Percentiles rank a stretch among this genome's conserved stretches.
Conservation (phyloP, 164 flowering plant genomes). For the Liquidambar formosana region DNA sequence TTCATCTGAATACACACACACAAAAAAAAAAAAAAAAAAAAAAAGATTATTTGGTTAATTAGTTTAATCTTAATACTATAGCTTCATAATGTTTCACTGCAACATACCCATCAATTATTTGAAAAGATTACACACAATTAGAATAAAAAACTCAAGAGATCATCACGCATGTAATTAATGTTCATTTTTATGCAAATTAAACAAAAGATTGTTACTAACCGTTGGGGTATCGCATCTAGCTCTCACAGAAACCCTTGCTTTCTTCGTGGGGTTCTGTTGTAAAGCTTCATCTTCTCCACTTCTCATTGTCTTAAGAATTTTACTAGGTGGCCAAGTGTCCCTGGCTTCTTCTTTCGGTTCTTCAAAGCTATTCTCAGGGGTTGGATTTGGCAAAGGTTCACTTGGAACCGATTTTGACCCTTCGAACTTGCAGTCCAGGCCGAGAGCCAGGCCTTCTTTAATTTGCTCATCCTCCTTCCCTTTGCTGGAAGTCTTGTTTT, state of each 20-base stretch:
- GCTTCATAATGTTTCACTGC: too few relatives aligned
- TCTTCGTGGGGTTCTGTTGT: slow-evolving; percentile 45
- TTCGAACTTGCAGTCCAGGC: slow-evolving; percentile 40
- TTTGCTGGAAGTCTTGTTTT: slow-evolving; percentile 1
- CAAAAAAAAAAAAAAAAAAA: not conserved
- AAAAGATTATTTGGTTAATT: too few relatives aligned
- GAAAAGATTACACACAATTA: too few relatives aligned
- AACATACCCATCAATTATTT: too few relatives aligned
- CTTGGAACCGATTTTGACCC: slow-evolving; percentile 20
- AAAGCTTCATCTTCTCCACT: slow-evolving; percentile 40
- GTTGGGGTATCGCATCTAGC: slow-evolving; percentile 72
- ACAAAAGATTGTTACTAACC: slow-evolving; percentile 31
- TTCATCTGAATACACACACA: slow-evolving; percentile 60
- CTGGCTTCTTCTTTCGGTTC: slow-evolving; percentile 33
- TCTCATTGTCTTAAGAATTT: slow-evolving; percentile 28
- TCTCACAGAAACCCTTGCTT: slow-evolving; percentile 71
- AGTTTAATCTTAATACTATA: too few relatives aligned
- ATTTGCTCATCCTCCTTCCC: slow-evolving; percentile 7
- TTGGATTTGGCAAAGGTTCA: slow-evolving; percentile 19
- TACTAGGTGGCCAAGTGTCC: slow-evolving; percentile 35
- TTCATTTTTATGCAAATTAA: too few relatives aligned
- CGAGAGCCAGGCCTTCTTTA: slow-evolving; percentile 33
- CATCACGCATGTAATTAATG: too few relatives aligned
- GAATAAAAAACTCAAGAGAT: too few relatives aligned
- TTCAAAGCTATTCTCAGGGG: slow-evolving; percentile 32